These are phyloP conservation scores for Lentinus polychrous DNA, from an alignment of 1,284 basidiomycete genomes.

Conservation along the genomic window DNA sequence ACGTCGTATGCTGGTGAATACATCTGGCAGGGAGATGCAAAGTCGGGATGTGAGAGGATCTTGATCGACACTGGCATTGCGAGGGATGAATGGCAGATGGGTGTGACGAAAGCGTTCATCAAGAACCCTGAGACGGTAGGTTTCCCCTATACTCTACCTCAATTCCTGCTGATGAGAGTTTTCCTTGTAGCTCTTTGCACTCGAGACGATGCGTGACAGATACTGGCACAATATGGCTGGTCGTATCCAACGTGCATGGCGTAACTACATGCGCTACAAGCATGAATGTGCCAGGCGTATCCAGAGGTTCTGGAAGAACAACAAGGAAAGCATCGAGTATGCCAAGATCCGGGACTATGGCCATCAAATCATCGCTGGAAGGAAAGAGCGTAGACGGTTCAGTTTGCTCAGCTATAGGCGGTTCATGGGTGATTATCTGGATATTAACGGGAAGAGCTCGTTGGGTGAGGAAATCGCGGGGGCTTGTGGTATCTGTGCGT, in stretches of 20 bases:
- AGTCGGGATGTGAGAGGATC: constrained; percentile 91
- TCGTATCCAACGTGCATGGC: constrained; percentile 94
- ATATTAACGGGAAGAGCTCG: constrained; percentile 77
- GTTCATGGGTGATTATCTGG: constrained; percentile 96
- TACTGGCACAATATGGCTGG: constrained; percentile 99
- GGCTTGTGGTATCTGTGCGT: constrained; percentile 74
- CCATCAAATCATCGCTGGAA: constrained; percentile 83
- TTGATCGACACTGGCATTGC: constrained; percentile 93
- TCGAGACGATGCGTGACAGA: constrained; percentile 97
- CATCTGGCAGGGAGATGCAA: constrained; percentile 89
- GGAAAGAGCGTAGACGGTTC: constrained; percentile 93
- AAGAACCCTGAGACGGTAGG: constrained; percentile 97
- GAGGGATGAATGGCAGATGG: constrained; percentile 99
- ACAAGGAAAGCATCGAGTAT: constrained; percentile 90
- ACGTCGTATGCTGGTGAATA: constrained; percentile 99
- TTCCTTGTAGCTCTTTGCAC: constrained; percentile 76
- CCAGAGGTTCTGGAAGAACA: constrained; percentile 98
- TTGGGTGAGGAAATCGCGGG: constrained; percentile 76
- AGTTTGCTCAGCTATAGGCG: constrained; percentile 92
- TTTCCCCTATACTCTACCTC: not conserved
- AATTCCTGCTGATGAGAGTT: not conserved
- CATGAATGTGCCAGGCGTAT: constrained; percentile 94
- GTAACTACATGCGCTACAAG: constrained; percentile 94
- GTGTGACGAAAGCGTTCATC: constrained; percentile 97
- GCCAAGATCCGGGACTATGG: constrained; percentile 90